Evolutionary conservation across 108 stramenopile genomes (phyloP).

Genomic region (Cyclotella baltica): DNA sequence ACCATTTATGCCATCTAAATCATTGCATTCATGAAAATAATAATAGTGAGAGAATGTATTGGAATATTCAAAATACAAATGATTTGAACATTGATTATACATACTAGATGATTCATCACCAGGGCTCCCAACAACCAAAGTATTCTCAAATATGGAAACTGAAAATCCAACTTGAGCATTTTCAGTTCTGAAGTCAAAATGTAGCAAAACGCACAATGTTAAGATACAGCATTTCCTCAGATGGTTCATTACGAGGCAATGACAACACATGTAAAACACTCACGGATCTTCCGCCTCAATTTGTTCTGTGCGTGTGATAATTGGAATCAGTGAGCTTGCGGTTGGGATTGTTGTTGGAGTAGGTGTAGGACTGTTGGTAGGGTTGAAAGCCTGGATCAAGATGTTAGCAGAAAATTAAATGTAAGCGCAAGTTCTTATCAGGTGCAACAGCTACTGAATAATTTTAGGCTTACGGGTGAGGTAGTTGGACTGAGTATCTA

Average conservation of each 20-base stretch:
- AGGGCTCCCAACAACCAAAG: conserved; percentile 11
- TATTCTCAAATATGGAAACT: conserved; percentile 8
- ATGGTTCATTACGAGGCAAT: background rate
- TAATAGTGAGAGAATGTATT: too few species aligned
- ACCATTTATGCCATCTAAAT: background rate
- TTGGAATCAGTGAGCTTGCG: background rate
- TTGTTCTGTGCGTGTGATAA: background rate
- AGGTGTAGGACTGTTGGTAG: background rate
- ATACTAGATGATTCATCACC: conserved; percentile 13
- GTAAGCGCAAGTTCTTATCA: too few species aligned
- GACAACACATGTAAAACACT: background rate
- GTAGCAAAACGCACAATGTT: too few species aligned
- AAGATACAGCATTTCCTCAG: too few species aligned
- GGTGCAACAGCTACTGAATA: too few species aligned
- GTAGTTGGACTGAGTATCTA: too few species aligned
- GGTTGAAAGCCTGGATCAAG: background rate
- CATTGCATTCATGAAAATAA: too few species aligned
- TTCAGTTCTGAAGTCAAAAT: background rate
- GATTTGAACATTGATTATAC: background rate
- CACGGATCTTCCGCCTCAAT: background rate
- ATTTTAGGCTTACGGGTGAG: too few species aligned
- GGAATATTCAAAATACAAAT: too few species aligned
- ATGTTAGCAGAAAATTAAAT: background rate
- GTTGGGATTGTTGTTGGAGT: background rate
- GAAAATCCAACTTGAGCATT: background rate